These are phyloP conservation scores for Populus ilicifolia DNA, from an alignment of 345 rosid species.

Conservation along the genomic window DNA sequence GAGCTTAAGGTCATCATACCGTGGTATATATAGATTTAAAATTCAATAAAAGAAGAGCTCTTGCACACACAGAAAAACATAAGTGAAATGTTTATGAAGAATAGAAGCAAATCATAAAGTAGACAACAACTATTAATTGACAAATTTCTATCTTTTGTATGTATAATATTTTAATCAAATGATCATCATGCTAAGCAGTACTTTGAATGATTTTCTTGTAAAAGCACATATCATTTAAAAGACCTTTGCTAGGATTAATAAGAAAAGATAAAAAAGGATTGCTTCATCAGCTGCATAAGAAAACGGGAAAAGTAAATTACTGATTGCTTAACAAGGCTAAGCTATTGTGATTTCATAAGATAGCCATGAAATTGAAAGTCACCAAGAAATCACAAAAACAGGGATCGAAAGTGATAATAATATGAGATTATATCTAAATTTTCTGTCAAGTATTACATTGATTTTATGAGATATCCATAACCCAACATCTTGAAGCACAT, in stretches of 20 bases:
- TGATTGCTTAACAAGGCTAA: background rate
- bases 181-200: background rate
- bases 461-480: slow-evolving; percentile 70
- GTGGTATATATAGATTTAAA: background rate
- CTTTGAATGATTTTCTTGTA: background rate
- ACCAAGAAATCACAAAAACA: background rate
- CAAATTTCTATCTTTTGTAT: background rate
- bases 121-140: background rate
- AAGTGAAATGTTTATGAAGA: background rate
- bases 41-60: background rate
- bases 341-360: background rate
- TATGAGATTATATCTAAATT: background rate
- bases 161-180: background rate
- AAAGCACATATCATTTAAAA: background rate
- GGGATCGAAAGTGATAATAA: background rate
- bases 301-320: background rate
- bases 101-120: no score
- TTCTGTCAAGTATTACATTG: slow-evolving; percentile 39
- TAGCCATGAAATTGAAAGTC: background rate
- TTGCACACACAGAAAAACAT: background rate
- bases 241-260: no score
- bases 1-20: background rate
- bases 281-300: background rate
- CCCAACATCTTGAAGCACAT: slow-evolving; percentile 74
- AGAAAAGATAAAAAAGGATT: no score